phyloP scores from a whole-genome alignment of 345 rosid genomes.

The Heritiera fomes region DNA sequence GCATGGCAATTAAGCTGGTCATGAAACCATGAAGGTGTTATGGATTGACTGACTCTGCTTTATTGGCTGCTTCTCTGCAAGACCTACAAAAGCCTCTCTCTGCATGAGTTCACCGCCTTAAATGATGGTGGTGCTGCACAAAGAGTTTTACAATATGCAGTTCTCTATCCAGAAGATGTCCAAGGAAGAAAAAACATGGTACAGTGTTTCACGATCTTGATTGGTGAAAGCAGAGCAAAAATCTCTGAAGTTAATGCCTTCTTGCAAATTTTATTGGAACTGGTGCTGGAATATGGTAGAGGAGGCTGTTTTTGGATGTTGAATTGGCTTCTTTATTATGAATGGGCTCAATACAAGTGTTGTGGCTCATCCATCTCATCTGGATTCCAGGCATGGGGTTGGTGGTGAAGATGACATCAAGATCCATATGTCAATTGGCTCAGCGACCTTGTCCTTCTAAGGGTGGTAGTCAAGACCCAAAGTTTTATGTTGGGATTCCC shows the following conservation, averaged over 20 bases:
- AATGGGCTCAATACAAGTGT: conserved; percentile 36
- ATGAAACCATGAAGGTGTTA: conserved; percentile 56
- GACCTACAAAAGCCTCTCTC: conserved; percentile 22
- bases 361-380: conserved; percentile 30
- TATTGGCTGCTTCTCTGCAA: conserved; percentile 18
- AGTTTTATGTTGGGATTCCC: conserved; percentile 32
- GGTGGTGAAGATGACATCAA: conserved; percentile 21
- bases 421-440: conserved; percentile 26
- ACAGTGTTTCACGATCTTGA: conserved; percentile 14
- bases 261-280: conserved; percentile 15
- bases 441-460: conserved; percentile 30
- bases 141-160: conserved; percentile 26
- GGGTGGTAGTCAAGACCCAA: conserved; percentile 39
- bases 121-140: conserved; percentile 28
- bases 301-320: conserved; percentile 21
- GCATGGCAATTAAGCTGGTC: conserved; percentile 58
- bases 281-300: conserved; percentile 1
- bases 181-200: conserved; percentile 23
- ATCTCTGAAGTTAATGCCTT: conserved; percentile 2
- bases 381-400: conserved; percentile 3
- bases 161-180: conserved; percentile 28
- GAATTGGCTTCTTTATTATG: conserved; percentile 10
- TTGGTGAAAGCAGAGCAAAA: conserved; percentile 22
- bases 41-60: conserved; percentile 29
- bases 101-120: conserved; percentile 25